These are phyloP conservation scores for Calendula officinalis DNA, from an alignment of 129 eudicot species.

Conservation along the genomic window DNA sequence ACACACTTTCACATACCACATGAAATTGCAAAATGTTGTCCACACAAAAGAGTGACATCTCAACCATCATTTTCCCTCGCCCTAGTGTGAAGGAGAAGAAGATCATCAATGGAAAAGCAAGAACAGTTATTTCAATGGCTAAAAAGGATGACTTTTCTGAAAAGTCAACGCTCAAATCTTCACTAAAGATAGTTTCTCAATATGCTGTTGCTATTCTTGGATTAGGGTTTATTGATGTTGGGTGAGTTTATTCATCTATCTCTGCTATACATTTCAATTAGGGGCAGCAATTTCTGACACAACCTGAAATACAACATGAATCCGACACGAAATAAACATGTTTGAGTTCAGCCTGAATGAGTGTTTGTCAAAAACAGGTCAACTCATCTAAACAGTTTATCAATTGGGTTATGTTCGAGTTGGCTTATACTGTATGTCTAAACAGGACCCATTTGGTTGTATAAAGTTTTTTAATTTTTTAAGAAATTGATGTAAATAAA, in stretches of 20 bases:
- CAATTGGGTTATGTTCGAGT: too few species aligned
- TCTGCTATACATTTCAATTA: too few species aligned
- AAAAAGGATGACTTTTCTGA: conserved; percentile 44
- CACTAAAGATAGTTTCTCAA: conserved; percentile 47
- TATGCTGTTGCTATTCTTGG: conserved; percentile 60
- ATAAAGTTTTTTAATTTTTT: too few species aligned
- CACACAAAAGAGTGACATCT: conserved; percentile 38
- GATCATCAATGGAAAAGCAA: conserved; percentile 25
- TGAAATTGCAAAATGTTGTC: conserved; percentile 45
- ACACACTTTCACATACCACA: conserved; percentile 11
- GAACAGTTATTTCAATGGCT: conserved; percentile 35
- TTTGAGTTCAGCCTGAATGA: too few species aligned
- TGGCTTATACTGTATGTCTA: too few species aligned
- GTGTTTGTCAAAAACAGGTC: too few species aligned
- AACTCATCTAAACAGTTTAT: too few species aligned
- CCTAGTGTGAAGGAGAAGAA: conserved; percentile 13
- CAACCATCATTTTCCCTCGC: conserved; percentile 19
- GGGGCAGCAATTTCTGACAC: too few species aligned
- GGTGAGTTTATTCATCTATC: conserved; percentile 42
- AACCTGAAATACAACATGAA: too few species aligned
- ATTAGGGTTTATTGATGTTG: conserved; percentile 89
- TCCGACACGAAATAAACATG: too few species aligned
- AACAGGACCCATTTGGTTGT: too few species aligned
- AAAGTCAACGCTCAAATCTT: conserved; percentile 31
- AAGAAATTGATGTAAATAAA: too few species aligned